Evolutionary conservation across 2,329 filamentous ascomycete genomes (phyloP), one percentile per base, ranked within the genome.

Genomic region (Diplocarpon rosae): DNA sequence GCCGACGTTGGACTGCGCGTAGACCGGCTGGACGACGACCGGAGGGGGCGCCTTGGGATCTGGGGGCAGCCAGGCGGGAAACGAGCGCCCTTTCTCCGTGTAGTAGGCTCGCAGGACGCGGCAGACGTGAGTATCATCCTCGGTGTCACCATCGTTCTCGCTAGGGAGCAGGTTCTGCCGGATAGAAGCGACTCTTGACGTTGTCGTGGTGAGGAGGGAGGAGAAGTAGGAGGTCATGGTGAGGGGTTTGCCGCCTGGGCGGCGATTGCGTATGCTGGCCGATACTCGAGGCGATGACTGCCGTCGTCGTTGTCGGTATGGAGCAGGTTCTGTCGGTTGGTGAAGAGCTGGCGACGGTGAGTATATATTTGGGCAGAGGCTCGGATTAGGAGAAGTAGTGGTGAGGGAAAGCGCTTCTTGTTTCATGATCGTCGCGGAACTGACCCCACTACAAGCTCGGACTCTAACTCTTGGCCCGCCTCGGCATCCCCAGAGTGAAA

Each of bases 101-200:
- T 98, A 96, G 73, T 96, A 95, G 56, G 80, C 83, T 58, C 92
- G 84, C 20, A 98, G 78, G 30, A 94, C 88, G 58, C 92, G 85
- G 66, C 86, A 93, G 59, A 96, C 84, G 69, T 96, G 88, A 2
- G 88, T 93, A 68, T 94, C 87, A 68, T 96, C 89, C 66, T 93
- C 76, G 51, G 78, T 82, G 60, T 84, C 80, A 65, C 81, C 80
- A 63, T 83, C 80, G 55, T 72, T 69, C 53, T 83, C 79, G 61
- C 71, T 69, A 43, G 85, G 76, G 52, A 89, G 78, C 50, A 86
- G 78, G 49, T 81, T 81, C 57, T 76, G 75, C 43, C 80, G 72
- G 55, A 76, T 74, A 7, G 60, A 62, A 53, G 74, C 76, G 61
- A 83, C 76, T 57, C 78, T 75, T 37, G 77, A 78, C 45, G 78